Base-by-base conservation (phyloP, 305 asterid species). In the Rubia occidens region DNA sequence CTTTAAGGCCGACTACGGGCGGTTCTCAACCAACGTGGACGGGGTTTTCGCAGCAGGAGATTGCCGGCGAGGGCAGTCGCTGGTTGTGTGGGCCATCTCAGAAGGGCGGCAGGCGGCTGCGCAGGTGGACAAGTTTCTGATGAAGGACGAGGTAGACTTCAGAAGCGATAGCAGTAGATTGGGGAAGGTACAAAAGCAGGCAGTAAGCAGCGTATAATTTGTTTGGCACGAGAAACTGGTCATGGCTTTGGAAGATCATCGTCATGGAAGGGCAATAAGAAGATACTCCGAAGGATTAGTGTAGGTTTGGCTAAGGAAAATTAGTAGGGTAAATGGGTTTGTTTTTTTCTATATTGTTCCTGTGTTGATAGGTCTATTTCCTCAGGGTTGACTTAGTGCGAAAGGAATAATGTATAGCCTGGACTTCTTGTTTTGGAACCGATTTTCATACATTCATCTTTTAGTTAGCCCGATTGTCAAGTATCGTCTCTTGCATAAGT, bases 61-160 rank as follows among this genome's bases (percentile, higher is more conserved):
- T 71, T 95, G 99, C 76, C 83, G 99, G 17, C 84, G 98, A 2
- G 99, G 99, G 0, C 99, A 95, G 51, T 95, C 99, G 40, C 86
- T 95, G 58, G 99, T 95, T 42, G 98, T 95, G 42, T 95, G 99
- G 99, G 99, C 98, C 18, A 95, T 95, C 71, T 78, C 85, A 0
- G 99, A 95, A 84, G 99, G 99, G 66, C 81, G 99, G 60, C 96
- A 89, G 76, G 87, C 98, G 49, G 99, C 99, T n/a, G 82, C 97
- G 20, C 97, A 87, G 75, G 96, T 90, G 2, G 97, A 92, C 84
- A 85, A 82, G 62, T 90, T 71, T 72, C 91, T 87, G 66, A 69
- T 76, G 79, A 77, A 78, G 70, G 87, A 79, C 3, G 86, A 71
- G 5, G 64, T 40, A 1, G 82, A 74, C 5, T 53, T 70, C 20